Percentiles rank a stretch among this genome's conserved stretches.
Conservation (phyloP, 805 yeast species). For the Metschnikowia kofuensis region DNA sequence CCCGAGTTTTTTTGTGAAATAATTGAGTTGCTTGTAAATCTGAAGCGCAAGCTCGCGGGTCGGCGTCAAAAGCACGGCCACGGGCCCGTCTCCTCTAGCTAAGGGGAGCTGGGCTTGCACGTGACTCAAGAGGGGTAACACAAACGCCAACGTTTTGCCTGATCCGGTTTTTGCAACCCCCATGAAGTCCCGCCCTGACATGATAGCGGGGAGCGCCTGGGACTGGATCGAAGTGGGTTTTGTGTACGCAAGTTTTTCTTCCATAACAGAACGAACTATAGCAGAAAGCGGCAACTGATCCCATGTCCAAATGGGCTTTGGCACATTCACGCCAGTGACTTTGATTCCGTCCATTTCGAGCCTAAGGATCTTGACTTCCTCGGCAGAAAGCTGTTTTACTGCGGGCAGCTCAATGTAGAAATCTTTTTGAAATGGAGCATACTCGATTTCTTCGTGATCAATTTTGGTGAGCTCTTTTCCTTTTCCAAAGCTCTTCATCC, state of each 20-base stretch:
- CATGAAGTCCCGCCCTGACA: slow-evolving; percentile 86
- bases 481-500: slow-evolving; percentile 41
- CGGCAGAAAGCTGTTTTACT: slow-evolving; percentile 43
- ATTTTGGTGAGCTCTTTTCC: slow-evolving; percentile 50
- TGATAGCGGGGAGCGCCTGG: slow-evolving; percentile 85
- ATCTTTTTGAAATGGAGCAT: slow-evolving; percentile 54
- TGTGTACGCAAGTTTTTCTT: slow-evolving; percentile 47
- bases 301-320: slow-evolving; percentile 74
- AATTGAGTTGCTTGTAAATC: slow-evolving; percentile 62
- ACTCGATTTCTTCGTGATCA: slow-evolving; percentile 42
- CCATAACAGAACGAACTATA: slow-evolving; percentile 50
- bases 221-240: slow-evolving; percentile 86
- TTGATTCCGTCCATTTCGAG: slow-evolving; percentile 59
- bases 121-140: slow-evolving; percentile 82
- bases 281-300: slow-evolving; percentile 75
- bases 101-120: slow-evolving; percentile 67
- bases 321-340: slow-evolving; percentile 55
- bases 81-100: slow-evolving; percentile 61
- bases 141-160: slow-evolving; percentile 88
- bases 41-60: slow-evolving; percentile 91
- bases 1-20: slow-evolving; percentile 51
- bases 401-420: slow-evolving; percentile 66
- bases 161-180: slow-evolving; percentile 97
- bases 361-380: slow-evolving; percentile 57
- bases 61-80: slow-evolving; percentile 80